Percentiles rank a stretch among this genome's conserved stretches.
Evolutionary conservation across 2,329 filamentous ascomycete genomes (phyloP).

Genomic region (Geosmithia putterillii): DNA sequence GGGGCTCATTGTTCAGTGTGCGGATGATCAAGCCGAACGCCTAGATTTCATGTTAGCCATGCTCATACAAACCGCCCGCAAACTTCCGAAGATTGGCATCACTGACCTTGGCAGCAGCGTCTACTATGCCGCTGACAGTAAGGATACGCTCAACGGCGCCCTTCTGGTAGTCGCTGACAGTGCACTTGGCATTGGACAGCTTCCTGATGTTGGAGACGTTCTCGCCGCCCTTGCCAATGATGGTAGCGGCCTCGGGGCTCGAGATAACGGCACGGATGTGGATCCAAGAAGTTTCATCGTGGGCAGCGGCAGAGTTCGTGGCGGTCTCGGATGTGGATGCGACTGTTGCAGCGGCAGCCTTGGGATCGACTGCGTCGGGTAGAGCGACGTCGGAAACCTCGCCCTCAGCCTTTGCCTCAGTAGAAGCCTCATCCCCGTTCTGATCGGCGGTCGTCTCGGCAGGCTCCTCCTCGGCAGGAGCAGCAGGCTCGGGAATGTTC

Average conservation of each 20-base stretch:
- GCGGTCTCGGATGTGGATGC: constrained; percentile 20
- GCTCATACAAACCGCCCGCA: neutral
- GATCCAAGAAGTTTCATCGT: constrained; percentile 93
- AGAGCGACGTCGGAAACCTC: constrained; percentile 13
- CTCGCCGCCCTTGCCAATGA: constrained; percentile 97
- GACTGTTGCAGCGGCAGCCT: constrained; percentile 23
- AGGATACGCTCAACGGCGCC: constrained; percentile 95
- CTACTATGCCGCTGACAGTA: constrained; percentile 91
- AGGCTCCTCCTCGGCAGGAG: neutral
- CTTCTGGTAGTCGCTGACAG: constrained; percentile 94
- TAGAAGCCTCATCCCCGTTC: constrained; percentile 35
- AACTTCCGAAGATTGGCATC: neutral
- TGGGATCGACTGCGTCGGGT: constrained; percentile 19
- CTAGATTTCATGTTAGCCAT: constrained; percentile 33
- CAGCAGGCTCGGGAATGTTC: constrained; percentile 24
- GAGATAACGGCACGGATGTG: constrained; percentile 96
- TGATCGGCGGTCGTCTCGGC: constrained; percentile 20
- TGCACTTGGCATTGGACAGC: constrained; percentile 94
- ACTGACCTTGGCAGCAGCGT: constrained; percentile 86
- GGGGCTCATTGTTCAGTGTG: constrained; percentile 91
- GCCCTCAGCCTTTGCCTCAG: constrained; percentile 29
- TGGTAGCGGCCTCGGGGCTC: constrained; percentile 91
- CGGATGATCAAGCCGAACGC: constrained; percentile 97
- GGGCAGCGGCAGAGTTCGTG: constrained; percentile 39
- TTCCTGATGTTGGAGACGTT: constrained; percentile 96